phyloP scores from a whole-genome alignment of 2,329 filamentous ascomycete genomes.

The Sordariomycetes sp. region DNA sequence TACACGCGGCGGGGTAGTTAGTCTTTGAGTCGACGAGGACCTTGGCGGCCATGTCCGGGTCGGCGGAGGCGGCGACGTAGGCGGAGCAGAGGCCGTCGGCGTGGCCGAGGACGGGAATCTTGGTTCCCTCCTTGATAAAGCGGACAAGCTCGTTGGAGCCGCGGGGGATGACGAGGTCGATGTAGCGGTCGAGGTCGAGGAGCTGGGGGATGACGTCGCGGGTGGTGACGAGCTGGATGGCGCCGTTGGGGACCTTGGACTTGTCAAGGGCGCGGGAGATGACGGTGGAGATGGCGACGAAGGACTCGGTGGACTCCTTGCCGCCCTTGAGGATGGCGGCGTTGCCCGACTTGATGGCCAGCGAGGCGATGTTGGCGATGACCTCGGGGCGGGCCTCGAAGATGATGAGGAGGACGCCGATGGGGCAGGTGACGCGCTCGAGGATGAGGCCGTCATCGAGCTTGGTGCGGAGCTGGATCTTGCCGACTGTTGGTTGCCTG shows the following conservation, averaged over 20 bases:
- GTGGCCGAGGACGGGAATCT: slow-evolving; percentile 91
- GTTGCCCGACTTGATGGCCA: slow-evolving; percentile 95
- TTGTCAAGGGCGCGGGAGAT: slow-evolving; percentile 65
- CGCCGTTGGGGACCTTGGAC: slow-evolving; percentile 68
- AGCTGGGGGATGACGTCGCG: slow-evolving; percentile 81
- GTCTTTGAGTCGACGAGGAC: slow-evolving; percentile 88
- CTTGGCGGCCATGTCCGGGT: slow-evolving; percentile 54
- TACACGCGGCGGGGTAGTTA: slow-evolving; percentile 90
- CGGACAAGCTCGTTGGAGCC: slow-evolving; percentile 83
- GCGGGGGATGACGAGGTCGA: slow-evolving; percentile 90
- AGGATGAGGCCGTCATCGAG: slow-evolving; percentile 78
- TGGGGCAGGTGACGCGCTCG: slow-evolving; percentile 83
- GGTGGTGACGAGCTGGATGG: slow-evolving; percentile 88
- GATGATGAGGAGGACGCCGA: slow-evolving; percentile 95
- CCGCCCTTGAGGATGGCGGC: slow-evolving; percentile 94
- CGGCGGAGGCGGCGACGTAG: slow-evolving; percentile 71
- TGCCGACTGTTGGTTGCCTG: slow-evolving; percentile 49
- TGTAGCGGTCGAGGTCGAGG: slow-evolving; percentile 72
- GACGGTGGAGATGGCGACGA: slow-evolving; percentile 74
- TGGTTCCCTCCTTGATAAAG: slow-evolving; percentile 80
- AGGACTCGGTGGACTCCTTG: slow-evolving; percentile 92
- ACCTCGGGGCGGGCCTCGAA: slow-evolving; percentile 97
- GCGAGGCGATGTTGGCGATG: slow-evolving; percentile 91
- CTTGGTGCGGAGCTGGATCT: slow-evolving; percentile 67
- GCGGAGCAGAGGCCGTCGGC: slow-evolving; percentile 85